Evolutionary conservation across 2,329 filamentous ascomycete genomes (phyloP).

Genomic region (Calonectria leucothoes): DNA sequence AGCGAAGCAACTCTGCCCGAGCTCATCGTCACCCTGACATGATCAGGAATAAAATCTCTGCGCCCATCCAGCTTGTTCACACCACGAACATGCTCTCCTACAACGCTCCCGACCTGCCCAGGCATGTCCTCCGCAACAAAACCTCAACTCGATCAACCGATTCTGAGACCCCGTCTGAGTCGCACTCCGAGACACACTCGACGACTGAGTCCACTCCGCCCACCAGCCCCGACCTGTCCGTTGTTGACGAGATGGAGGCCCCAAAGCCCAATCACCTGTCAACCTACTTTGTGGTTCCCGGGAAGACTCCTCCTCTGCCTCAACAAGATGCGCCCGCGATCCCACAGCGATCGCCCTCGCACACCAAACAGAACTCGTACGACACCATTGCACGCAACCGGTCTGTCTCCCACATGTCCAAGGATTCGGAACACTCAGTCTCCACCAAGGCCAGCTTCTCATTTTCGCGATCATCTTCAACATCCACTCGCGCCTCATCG

Average conservation of each 20-base stretch:
- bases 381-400: constrained; percentile 77
- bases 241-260: constrained; percentile 64
- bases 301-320: constrained; percentile 52
- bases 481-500: constrained; percentile 63
- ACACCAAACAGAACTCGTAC: constrained; percentile 86
- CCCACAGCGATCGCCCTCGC: constrained; percentile 83
- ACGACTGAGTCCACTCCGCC: constrained; percentile 69
- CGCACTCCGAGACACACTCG: constrained; percentile 70
- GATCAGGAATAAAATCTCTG: constrained; percentile 82
- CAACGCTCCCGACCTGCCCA: constrained; percentile 86
- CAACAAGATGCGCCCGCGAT: constrained; percentile 64
- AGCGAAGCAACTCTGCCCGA: constrained; percentile 62
- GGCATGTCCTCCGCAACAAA: constrained; percentile 39
- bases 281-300: constrained; percentile 70
- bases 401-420: constrained; percentile 70
- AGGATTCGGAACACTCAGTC: constrained; percentile 62
- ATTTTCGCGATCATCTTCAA: constrained; percentile 69
- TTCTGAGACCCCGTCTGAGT: constrained; percentile 19
- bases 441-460: constrained; percentile 68
- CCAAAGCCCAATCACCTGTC: constrained; percentile 75
- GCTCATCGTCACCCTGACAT: constrained; percentile 53
- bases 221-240: constrained; percentile 75
- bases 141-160: constrained; percentile 51
- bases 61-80: constrained; percentile 86
- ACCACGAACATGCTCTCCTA: constrained; percentile 98